Evolutionary conservation across 306 rosid genomes (phyloP).

Genomic region (Cajanus cajan): DNA sequence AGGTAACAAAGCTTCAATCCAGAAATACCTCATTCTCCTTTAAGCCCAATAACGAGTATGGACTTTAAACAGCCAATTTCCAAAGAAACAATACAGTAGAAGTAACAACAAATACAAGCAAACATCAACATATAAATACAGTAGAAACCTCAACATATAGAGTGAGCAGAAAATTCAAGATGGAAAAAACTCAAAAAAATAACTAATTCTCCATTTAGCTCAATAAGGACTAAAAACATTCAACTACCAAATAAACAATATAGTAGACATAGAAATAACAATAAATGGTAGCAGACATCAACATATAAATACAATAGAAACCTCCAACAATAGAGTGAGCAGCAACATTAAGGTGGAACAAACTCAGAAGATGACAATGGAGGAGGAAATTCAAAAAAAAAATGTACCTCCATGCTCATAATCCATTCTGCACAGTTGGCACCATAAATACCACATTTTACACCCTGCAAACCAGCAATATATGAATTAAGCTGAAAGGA

Average conservation of each 20-base stretch:
- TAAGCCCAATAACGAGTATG: neutral
- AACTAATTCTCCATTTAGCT: too few relatives aligned
- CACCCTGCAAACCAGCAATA: slow-evolving; percentile 58
- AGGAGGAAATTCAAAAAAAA: too few relatives aligned
- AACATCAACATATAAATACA: slow-evolving; percentile 15
- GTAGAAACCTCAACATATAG: slow-evolving; percentile 2
- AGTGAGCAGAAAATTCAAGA: slow-evolving; percentile 4
- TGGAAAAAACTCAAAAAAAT: neutral
- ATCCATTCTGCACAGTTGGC: slow-evolving; percentile 83
- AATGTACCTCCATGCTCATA: slow-evolving; percentile 91
- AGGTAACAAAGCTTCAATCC: slow-evolving; percentile 19
- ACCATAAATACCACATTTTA: slow-evolving; percentile 90
- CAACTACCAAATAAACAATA: too few relatives aligned
- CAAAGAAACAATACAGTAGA: neutral
- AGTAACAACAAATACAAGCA: slow-evolving; percentile 12
- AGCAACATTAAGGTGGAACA: too few relatives aligned
- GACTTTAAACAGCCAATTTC: neutral
- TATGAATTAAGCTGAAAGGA: slow-evolving; percentile 8
- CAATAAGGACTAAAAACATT: too few relatives aligned
- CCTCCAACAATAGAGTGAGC: too few relatives aligned
- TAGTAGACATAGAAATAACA: too few relatives aligned
- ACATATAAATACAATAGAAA: too few relatives aligned
- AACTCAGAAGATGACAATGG: neutral
- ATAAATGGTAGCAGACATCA: too few relatives aligned
- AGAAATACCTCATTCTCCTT: slow-evolving; percentile 10